Base-by-base conservation (phyloP, 805 yeast genomes). In the Teunomyces panamensis region DNA sequence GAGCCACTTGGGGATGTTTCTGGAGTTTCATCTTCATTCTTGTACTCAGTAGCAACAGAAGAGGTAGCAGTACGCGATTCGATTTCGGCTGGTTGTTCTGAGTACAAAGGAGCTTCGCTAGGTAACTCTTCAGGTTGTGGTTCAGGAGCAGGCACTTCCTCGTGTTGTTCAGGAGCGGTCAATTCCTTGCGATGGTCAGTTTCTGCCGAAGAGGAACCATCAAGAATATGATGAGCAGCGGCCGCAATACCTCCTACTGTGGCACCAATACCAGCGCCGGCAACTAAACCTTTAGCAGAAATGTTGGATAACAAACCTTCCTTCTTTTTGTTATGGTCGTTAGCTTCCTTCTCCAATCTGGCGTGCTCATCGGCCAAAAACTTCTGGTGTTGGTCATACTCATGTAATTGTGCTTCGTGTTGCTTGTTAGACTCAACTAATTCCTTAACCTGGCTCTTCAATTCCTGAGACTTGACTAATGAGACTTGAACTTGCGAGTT, bases 401-500 rank as follows among this genome's bases (percentile, higher is more conserved):
- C 30, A 29, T 55, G 52, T 17, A 66, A 52, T 11, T 67, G 65
- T 26, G 46, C 55, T 45, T 58, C 62, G n/a, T 61, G 50, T n/a
- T 53, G 46, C 20, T 45, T 56, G 46, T 66, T 59, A 9, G 56
- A 28, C 7, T 48, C 54, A 44, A 65, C 65, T 11, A 60, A 43
- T 30, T 69, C 73, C 1, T 50, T 44, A 8, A 72, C 54, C 36
- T 64, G 53, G 29, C 50, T 44, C 51, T 64, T 65, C 44, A 71
- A 58, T 35, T 74, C 77, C 44, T 73, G 68, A 45, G 72, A 67
- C 57, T 74, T 73, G 24, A 72, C 71, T 53, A 86, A 76, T n/a
- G 79, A 69, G 4, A 86, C 81, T 35, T 80, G 84, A 43, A 85
- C 74, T 62, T 90, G 96, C 36, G 85, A 83, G 47, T 80, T 73